These are phyloP conservation scores for Hyaloscypha bicolor DNA, from an alignment of 495 filamentous ascomycete species.

Conservation along the genomic window DNA sequence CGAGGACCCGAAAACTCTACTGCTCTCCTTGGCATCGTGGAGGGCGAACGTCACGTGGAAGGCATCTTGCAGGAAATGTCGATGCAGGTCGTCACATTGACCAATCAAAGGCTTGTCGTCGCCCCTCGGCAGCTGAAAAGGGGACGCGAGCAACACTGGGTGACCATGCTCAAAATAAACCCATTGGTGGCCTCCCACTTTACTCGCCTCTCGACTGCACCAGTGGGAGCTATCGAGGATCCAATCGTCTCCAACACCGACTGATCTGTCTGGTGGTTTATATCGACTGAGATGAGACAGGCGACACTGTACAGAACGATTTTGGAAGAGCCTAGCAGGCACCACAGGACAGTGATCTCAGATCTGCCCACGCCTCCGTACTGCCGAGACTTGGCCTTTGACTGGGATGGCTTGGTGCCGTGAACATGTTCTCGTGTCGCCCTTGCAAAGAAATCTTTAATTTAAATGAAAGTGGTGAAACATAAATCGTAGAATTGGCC, in stretches of 20 bases:
- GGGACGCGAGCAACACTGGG: background rate
- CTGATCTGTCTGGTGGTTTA: background rate
- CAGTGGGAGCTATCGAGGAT: background rate
- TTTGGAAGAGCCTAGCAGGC: background rate
- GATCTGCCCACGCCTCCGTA: background rate
- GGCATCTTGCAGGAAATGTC: background rate
- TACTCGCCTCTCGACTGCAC: background rate
- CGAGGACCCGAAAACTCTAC: background rate
- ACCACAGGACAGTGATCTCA: background rate
- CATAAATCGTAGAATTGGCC: background rate
- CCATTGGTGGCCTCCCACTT: background rate
- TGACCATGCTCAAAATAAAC: background rate
- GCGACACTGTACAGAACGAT: background rate
- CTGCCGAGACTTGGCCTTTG: background rate
- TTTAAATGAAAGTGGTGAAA: background rate
- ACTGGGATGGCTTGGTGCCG: background rate
- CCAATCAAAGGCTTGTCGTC: background rate
- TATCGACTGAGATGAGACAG: background rate
- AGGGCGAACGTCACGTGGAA: background rate
- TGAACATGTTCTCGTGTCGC: background rate
- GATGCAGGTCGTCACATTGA: background rate
- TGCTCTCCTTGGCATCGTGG: background rate
- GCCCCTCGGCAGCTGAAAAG: background rate
- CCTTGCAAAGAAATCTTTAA: background rate
- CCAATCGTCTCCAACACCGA: background rate